Percentiles rank a stretch among this genome's conserved stretches.
These are phyloP conservation scores for Stellera chamaejasme DNA, from an alignment of 345 rosid genomes.

Conservation along the genomic window DNA sequence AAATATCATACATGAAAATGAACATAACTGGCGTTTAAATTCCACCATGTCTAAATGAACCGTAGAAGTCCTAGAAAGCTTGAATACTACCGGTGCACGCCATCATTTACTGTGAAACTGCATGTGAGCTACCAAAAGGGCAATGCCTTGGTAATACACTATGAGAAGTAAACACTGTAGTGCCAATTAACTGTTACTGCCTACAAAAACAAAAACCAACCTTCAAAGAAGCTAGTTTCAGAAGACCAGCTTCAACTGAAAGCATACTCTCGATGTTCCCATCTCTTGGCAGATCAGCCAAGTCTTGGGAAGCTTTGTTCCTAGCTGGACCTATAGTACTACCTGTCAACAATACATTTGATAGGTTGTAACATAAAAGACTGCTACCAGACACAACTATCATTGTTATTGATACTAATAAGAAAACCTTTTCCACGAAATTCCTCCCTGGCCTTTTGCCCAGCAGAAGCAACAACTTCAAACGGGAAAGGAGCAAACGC, in stretches of 20 bases:
- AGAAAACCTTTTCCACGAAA: conserved; percentile 55
- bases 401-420: not conserved
- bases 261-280: conserved; percentile 99
- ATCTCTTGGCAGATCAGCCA: conserved; percentile 82
- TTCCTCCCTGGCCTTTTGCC: conserved; percentile 89
- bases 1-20: no score
- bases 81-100: no score
- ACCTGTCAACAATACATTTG: no score
- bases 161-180: no score
- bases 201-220: conserved; percentile 19
- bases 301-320: conserved; percentile 41
- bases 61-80: no score
- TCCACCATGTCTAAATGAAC: no score
- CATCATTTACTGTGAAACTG: no score
- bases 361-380: not conserved
- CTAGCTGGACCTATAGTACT: conserved; percentile 35
- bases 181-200: no score
- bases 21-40: no score
- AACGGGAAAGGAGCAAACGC: conserved; percentile 95
- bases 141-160: no score
- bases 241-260: conserved; percentile 94
- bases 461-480: conserved; percentile 93
- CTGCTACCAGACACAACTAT: conserved; percentile 1
- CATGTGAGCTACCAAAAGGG: no score
- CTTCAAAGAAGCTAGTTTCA: conserved; percentile 87